A percentile compares a stretch with the other conserved stretches of the same genome.
Evolutionary conservation across 2,329 filamentous ascomycete genomes (phyloP).

Genomic region (Cladosporium austrohemisphaericum): DNA sequence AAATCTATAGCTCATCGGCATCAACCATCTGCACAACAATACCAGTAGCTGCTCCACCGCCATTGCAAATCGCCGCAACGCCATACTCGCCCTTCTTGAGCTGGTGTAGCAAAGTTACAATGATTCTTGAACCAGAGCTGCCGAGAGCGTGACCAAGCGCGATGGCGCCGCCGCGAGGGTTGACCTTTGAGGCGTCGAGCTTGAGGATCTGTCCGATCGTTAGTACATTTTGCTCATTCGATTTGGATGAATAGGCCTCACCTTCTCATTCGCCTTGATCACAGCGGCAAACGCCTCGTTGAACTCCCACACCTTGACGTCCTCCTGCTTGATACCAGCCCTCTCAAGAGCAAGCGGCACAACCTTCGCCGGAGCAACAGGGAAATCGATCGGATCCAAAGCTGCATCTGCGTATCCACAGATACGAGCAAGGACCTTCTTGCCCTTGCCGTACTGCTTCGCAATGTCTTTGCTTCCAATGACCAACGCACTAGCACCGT

Average conservation of each 20-base stretch:
- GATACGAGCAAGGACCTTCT: conserved; percentile 81
- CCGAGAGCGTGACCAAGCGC: conserved; percentile 87
- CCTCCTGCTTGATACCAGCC: conserved; percentile 84
- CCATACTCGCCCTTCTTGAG: conserved; percentile 90
- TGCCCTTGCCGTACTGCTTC: conserved; percentile 71
- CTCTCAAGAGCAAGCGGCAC: conserved; percentile 85
- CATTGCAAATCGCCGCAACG: conserved; percentile 94
- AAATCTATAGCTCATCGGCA: conserved; percentile 45
- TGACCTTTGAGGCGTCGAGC: conserved; percentile 74
- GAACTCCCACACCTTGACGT: conserved; percentile 95
- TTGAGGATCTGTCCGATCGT: conserved; percentile 63
- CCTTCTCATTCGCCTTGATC: conserved; percentile 90
- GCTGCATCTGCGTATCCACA: conserved; percentile 85
- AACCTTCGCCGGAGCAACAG: conserved; percentile 84
- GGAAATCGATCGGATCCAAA: conserved; percentile 88
- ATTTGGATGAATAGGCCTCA: conserved; percentile 32
- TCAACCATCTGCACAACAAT: conserved; percentile 76
- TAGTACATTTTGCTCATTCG: conserved; percentile 17
- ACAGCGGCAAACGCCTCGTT: conserved; percentile 97
- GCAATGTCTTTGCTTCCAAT: conserved; percentile 77
- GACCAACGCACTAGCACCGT: conserved; percentile 87
- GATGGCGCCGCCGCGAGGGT: conserved; percentile 86
- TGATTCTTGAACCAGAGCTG: conserved; percentile 86
- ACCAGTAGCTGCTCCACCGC: conserved; percentile 86
- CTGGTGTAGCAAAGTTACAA: conserved; percentile 87